phyloP scores from a whole-genome alignment of 345 rosid species.

The Linum tenue region DNA sequence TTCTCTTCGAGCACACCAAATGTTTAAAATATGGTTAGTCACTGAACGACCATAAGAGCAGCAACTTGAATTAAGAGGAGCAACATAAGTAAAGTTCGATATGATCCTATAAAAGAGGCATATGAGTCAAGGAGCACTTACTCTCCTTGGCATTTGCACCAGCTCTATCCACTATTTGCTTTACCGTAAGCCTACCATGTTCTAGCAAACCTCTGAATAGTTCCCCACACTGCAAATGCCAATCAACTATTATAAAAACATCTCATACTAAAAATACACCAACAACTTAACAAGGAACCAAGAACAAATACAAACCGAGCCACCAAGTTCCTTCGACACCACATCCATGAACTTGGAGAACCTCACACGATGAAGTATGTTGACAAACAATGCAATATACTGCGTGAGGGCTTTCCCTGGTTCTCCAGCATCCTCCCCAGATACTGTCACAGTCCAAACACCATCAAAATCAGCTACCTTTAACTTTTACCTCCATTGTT shows the following conservation, averaged over 20 bases:
- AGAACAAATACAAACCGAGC: conserved; percentile 31
- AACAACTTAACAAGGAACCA: background rate
- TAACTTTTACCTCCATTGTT: too few relatives aligned
- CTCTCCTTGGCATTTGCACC: conserved; percentile 32
- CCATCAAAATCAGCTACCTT: background rate
- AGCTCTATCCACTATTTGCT: conserved; percentile 59
- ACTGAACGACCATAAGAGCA: background rate
- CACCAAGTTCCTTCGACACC: conserved; percentile 45
- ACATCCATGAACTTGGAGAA: conserved; percentile 51
- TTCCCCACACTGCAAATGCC: conserved; percentile 43
- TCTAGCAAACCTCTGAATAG: conserved; percentile 64
- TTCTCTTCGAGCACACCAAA: background rate
- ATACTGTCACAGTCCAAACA: background rate
- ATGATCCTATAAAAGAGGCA: background rate
- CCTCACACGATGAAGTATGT: conserved; percentile 63
- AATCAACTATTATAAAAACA: conserved; percentile 1
- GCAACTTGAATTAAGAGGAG: background rate
- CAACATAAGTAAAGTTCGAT: background rate
- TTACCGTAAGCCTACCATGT: conserved; percentile 75
- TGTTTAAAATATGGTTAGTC: background rate
- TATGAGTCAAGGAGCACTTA: conserved; percentile 15
- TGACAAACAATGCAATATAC: conserved; percentile 51
- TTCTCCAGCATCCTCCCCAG: conserved; percentile 39
- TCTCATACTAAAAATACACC: conserved; percentile 1
- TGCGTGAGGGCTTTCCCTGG: conserved; percentile 35